These are phyloP conservation scores for Arctostaphylos glauca DNA, from an alignment of 148 eudicot species.

Conservation along the genomic window DNA sequence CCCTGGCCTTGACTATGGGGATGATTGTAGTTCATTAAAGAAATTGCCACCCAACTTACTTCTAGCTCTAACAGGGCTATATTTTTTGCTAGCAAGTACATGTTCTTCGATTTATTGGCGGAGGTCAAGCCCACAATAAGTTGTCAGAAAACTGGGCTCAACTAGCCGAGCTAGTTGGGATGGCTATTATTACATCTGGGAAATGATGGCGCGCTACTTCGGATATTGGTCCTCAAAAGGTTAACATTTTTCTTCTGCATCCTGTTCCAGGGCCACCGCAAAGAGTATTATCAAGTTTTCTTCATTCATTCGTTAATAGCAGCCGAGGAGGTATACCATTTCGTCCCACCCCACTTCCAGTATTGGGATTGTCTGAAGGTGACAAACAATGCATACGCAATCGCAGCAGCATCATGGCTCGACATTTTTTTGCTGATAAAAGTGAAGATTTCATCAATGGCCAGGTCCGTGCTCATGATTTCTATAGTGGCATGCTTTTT, in stretches of 20 bases:
- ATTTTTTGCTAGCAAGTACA: not conserved
- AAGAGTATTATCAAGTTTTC: slow-evolving; percentile 75
- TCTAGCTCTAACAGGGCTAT: not conserved
- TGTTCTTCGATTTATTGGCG: not conserved
- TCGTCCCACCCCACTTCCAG: slow-evolving; percentile 74
- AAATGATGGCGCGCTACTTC: not conserved
- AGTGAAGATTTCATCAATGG: slow-evolving; percentile 83
- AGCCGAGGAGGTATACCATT: slow-evolving; percentile 67
- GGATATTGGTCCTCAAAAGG: not conserved
- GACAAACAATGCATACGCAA: slow-evolving; percentile 95
- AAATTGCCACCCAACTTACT: not conserved
- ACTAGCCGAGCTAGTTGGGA: not conserved
- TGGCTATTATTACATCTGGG: not conserved
- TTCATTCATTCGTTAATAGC: slow-evolving; percentile 91
- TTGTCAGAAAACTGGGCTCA: not conserved
- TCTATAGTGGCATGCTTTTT: slow-evolving; percentile 5
- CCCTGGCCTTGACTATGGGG: not conserved
- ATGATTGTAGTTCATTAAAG: not conserved
- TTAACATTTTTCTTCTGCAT: not conserved
- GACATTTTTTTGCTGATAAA: slow-evolving; percentile 86
- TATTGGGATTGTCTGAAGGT: slow-evolving; percentile 81
- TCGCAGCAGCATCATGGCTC: slow-evolving; percentile 96
- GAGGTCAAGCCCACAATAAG: not conserved
- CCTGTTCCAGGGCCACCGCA: slow-evolving; percentile 83
- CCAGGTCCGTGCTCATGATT: slow-evolving; percentile 49